These are phyloP conservation scores for Phtheirospermum japonicum DNA, from an alignment of 257 asterid species.

Conservation along the genomic window DNA sequence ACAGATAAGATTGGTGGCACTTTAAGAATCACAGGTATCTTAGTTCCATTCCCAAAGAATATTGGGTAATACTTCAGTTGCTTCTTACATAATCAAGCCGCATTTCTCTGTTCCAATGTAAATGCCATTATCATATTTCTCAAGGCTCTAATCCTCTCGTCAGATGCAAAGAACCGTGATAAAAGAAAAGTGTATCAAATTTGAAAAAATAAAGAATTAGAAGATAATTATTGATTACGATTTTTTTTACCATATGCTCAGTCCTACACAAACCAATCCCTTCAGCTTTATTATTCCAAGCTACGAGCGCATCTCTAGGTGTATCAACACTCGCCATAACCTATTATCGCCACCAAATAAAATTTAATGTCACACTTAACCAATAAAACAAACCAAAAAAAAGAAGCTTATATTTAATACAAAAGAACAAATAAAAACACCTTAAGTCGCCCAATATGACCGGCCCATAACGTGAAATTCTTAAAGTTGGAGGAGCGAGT, in stretches of 20 bases:
- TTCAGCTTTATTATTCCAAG: constrained; percentile 87
- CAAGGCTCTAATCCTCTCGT: constrained; percentile 92
- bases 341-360: constrained; percentile 31
- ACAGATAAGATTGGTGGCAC: too few relatives aligned
- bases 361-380: not conserved
- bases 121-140: constrained; percentile 96
- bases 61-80: too few relatives aligned
- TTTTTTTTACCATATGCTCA: constrained; percentile 95
- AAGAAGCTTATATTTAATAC: too few relatives aligned
- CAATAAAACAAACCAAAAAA: too few relatives aligned
- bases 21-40: too few relatives aligned
- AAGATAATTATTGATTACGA: not conserved
- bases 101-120: constrained; percentile 71
- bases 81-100: too few relatives aligned
- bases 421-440: constrained; percentile 33
- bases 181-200: not conserved
- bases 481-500: constrained; percentile 81
- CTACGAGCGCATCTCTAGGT: constrained; percentile 84
- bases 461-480: constrained; percentile 89
- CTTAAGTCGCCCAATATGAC: constrained; percentile 68
- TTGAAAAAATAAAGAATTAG: not conserved
- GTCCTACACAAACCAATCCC: constrained; percentile 96
- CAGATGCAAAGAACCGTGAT: constrained; percentile 92
- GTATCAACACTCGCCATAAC: constrained; percentile 99
- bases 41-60: too few relatives aligned